phyloP scores from a whole-genome alignment of 139 green algal genomes.

The Volvox africanus region DNA sequence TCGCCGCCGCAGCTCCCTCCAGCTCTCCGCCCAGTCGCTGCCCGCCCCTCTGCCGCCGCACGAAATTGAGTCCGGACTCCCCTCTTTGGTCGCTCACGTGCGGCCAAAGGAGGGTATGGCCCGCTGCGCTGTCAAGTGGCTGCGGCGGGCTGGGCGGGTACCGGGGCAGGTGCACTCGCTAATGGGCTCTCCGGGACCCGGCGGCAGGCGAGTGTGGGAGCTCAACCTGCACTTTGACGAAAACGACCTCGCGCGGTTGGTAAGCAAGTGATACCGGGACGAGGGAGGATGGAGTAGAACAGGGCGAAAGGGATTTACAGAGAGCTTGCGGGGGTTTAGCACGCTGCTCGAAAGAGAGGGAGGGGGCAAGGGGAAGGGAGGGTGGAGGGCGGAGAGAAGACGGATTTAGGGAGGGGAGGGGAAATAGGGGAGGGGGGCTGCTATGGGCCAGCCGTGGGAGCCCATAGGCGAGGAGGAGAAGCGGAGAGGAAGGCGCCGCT shows the following conservation, averaged over 20 bases:
- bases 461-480: neutral
- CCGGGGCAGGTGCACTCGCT: constrained; percentile 39
- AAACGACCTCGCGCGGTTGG: constrained; percentile 19
- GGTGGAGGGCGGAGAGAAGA: neutral
- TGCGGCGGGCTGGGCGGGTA: constrained; percentile 20
- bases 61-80: constrained; percentile 30
- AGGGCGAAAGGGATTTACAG: too few relatives aligned
- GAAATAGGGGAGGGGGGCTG: neutral
- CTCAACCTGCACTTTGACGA: constrained; percentile 39
- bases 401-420: neutral
- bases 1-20: constrained; percentile 8
- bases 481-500: neutral
- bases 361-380: neutral
- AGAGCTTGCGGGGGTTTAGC: too few relatives aligned
- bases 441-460: too few relatives aligned
- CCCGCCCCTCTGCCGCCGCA: constrained; percentile 25
- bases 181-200: neutral
- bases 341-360: neutral
- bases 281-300: too few relatives aligned
- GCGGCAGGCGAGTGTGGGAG: neutral
- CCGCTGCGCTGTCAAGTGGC: constrained; percentile 45
- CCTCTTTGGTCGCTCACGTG: constrained; percentile 23
- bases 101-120: neutral
- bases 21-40: neutral
- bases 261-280: neutral